A percentile compares a stretch with the other conserved stretches of the same genome.
phyloP scores from a whole-genome alignment of 2,329 filamentous ascomycete genomes.

The Sporothrix brasiliensis region DNA sequence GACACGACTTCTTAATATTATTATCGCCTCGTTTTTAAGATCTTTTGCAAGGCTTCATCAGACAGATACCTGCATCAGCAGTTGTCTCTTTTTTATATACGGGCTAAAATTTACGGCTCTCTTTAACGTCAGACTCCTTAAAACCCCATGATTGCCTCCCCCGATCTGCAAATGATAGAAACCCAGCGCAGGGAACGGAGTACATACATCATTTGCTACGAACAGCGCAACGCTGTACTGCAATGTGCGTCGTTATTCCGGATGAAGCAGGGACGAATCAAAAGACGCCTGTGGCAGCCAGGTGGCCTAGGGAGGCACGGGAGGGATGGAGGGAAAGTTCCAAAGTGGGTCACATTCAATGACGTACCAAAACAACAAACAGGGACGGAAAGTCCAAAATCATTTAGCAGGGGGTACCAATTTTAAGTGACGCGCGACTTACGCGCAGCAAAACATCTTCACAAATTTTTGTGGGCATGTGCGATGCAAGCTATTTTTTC shows the following conservation, averaged over 20 bases:
- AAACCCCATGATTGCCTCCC: too few relatives aligned
- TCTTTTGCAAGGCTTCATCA: too few relatives aligned
- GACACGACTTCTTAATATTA: too few relatives aligned
- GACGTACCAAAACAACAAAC: conserved; percentile 26
- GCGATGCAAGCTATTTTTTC: conserved; percentile 14
- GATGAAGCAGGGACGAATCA: conserved; percentile 2
- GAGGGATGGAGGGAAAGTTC: background rate
- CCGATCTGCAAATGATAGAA: background rate
- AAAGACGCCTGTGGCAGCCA: background rate
- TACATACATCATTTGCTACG: too few relatives aligned
- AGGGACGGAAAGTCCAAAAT: conserved; percentile 16
- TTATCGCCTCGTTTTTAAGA: too few relatives aligned
- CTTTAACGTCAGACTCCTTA: too few relatives aligned
- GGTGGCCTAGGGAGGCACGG: background rate
- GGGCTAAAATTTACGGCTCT: too few relatives aligned
- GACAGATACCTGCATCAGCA: too few relatives aligned
- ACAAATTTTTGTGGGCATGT: conserved; percentile 12
- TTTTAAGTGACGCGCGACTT: conserved; percentile 16
- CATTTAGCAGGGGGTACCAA: conserved; percentile 11
- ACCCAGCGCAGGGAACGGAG: background rate
- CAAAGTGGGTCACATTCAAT: conserved; percentile 25
- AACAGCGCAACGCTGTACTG: background rate
- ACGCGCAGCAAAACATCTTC: conserved; percentile 19
- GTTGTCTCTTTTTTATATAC: too few relatives aligned
- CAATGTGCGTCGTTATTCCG: background rate